phyloP scores from a whole-genome alignment of 257 asterid genomes.

The Schizonepeta tenuifolia region DNA sequence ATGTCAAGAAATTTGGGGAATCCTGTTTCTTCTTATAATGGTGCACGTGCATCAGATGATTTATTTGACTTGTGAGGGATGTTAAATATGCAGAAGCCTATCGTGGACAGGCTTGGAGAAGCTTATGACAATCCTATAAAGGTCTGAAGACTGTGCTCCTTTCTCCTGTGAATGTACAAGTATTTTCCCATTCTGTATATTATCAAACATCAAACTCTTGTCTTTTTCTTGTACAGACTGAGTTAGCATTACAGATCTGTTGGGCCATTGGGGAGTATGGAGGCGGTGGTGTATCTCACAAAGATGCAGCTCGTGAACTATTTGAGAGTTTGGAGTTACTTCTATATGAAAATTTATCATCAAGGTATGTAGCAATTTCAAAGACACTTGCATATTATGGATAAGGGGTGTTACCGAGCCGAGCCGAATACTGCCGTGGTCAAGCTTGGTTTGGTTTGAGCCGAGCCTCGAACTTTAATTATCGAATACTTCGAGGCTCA shows the following conservation, averaged over 20 bases:
- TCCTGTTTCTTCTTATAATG: conserved; percentile 4
- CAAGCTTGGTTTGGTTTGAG: too few species aligned
- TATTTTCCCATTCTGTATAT: conserved; percentile 20
- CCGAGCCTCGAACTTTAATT: too few species aligned
- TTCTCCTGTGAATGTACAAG: conserved; percentile 9
- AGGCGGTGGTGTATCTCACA: conserved; percentile 88
- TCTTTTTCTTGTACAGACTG: conserved; percentile 60
- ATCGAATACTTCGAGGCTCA: too few species aligned
- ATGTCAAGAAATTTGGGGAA: conserved; percentile 8
- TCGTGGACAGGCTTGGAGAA: conserved; percentile 86
- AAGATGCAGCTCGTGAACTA: conserved; percentile 92
- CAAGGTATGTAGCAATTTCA: conserved; percentile 57
- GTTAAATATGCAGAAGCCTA: conserved; percentile 68
- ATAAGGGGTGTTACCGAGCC: background rate
- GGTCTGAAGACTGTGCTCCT: conserved; percentile 44
- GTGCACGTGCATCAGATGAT: conserved; percentile 1
- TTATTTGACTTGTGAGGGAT: conserved; percentile 19
- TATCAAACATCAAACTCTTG: conserved; percentile 11
- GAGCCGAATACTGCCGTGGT: too few species aligned
- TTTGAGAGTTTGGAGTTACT: conserved; percentile 93
- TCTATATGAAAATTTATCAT: conserved; percentile 80
- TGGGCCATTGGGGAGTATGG: conserved; percentile 99
- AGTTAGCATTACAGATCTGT: conserved; percentile 87
- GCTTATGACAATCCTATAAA: conserved; percentile 77
- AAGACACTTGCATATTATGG: conserved; percentile 5